Evolutionary conservation across 2,329 filamentous ascomycete genomes (phyloP), one percentile per base, ranked within the genome.

Genomic region (Albophoma yamanashiensis): DNA sequence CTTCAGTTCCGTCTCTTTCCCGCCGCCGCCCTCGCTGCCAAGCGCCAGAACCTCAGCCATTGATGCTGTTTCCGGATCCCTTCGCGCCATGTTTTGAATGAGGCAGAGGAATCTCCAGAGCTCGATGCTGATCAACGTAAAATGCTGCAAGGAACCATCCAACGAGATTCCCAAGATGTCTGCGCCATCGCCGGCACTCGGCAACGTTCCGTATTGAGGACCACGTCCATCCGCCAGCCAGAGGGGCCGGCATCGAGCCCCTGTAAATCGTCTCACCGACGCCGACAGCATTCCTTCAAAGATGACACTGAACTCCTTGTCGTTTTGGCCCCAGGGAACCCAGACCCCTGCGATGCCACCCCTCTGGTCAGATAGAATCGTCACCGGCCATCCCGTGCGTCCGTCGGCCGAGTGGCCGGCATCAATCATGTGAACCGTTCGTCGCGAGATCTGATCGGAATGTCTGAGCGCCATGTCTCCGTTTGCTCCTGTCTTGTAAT

Each of bases 61-160:
- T 14, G 82, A 80, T 61, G 78, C 84, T 15, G 85, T 71, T 4
- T 68, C 64, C 8, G 71, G 67, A 34, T 79, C 81, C 34, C 73
- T 70, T 55, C 79, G 71, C 36, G 83, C 85, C 56, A 95, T 70
- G 61, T 88, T 87, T 67, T 95, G 87, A 1, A 97, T 69, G 63
- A 93, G 85, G 60, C 82, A 81, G 6, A 97, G 78, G 4, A 96
- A 77, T 8, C 80, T 79, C 83, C 88, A 89, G 9, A 87, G 81
- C 2, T 82, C 73, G 22, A 81, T 67, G 12, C 79, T 76, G 0
- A 97, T 74, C 17, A 92, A 74, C 1, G 82, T 82, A 66, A 97
- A 88, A 60, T 88, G 83, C 63, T 84, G 83, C 31, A 92, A 67
- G 0, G 86, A 84, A 1, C 90, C 90, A 67, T 90, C 85, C 40